Evolutionary conservation across 306 rosid genomes (phyloP).

Genomic region (Biancaea sappan): DNA sequence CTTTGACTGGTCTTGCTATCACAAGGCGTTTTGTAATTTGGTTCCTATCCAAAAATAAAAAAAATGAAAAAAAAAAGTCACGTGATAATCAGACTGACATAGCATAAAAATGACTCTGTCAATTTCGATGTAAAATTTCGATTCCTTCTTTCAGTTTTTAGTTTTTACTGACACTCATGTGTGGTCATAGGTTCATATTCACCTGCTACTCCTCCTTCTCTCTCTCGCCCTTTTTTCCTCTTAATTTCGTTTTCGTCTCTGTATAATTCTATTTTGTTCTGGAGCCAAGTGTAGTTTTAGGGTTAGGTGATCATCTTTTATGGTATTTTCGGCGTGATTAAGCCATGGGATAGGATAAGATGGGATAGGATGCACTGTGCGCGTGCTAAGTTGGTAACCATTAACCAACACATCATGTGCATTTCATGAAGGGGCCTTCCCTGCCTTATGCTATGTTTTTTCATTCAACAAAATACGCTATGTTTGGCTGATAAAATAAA

Average conservation of each 20-base stretch:
- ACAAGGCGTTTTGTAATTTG: background rate
- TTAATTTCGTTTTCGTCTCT: background rate
- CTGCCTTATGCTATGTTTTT: constrained; percentile 22
- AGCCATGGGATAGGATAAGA: background rate
- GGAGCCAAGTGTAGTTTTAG: constrained; percentile 10
- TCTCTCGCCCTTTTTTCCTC: background rate
- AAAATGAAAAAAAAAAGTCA: constrained; percentile 4
- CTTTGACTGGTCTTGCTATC: constrained; percentile 41
- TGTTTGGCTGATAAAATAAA: no score
- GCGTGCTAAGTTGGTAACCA: constrained; percentile 33
- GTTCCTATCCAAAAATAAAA: constrained; percentile 6
- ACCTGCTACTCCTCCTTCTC: background rate
- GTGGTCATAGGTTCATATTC: constrained; percentile 34
- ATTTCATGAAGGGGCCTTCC: constrained; percentile 29
- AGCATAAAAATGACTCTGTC: constrained; percentile 29
- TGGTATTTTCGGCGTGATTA: background rate
- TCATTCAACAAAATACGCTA: constrained; percentile 20
- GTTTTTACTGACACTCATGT: constrained; percentile 41
- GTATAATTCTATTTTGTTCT: background rate
- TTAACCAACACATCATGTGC: constrained; percentile 62
- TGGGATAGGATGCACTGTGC: constrained; percentile 23
- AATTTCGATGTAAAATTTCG: constrained; percentile 25
- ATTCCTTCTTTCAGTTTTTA: constrained; percentile 34
- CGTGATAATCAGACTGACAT: constrained; percentile 40
- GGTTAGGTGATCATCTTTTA: constrained; percentile 20